Percentiles rank a stretch among this genome's conserved stretches.
Conservation (phyloP, 164 flowering plant genomes). For the Cinnamomum chago region DNA sequence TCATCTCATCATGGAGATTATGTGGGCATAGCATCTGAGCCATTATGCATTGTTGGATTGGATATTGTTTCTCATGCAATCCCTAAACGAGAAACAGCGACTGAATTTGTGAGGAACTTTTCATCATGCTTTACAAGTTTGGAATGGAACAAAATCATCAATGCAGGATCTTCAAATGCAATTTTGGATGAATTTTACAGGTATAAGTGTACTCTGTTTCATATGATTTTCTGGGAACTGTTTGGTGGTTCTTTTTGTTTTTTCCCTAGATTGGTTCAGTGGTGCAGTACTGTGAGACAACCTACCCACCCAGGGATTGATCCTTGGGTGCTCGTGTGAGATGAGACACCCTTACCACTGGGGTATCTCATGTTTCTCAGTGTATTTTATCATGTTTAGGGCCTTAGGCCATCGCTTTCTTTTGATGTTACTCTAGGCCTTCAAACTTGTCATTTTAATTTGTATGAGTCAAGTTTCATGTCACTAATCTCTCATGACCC, state of each 20-base stretch:
- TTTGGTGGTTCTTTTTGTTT: neutral
- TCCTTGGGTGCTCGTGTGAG: too few species aligned
- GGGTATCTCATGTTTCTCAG: too few species aligned
- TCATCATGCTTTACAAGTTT: conserved; percentile 52
- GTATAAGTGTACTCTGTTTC: conserved; percentile 21
- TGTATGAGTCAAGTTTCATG: neutral
- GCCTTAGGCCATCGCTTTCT: neutral
- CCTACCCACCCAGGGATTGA: too few species aligned
- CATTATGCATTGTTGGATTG: conserved; percentile 71
- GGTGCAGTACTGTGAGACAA: too few species aligned
- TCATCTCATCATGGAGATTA: conserved; percentile 85
- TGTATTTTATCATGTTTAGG: too few species aligned
- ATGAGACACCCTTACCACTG: too few species aligned
- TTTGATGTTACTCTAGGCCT: neutral
- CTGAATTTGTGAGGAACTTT: conserved; percentile 49
- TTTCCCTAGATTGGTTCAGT: neutral
- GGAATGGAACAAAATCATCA: conserved; percentile 59
- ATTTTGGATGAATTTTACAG: conserved; percentile 60
- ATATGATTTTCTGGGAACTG: neutral
- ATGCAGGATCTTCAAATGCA: conserved; percentile 39
- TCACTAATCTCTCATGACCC: neutral
- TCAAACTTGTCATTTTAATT: neutral
- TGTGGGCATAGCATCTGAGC: conserved; percentile 87
- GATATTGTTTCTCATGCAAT: conserved; percentile 53
- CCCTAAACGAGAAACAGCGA: conserved; percentile 46